Base-by-base conservation (phyloP, 1,284 basidiomycete species). In the Ustilago cynodontis region DNA sequence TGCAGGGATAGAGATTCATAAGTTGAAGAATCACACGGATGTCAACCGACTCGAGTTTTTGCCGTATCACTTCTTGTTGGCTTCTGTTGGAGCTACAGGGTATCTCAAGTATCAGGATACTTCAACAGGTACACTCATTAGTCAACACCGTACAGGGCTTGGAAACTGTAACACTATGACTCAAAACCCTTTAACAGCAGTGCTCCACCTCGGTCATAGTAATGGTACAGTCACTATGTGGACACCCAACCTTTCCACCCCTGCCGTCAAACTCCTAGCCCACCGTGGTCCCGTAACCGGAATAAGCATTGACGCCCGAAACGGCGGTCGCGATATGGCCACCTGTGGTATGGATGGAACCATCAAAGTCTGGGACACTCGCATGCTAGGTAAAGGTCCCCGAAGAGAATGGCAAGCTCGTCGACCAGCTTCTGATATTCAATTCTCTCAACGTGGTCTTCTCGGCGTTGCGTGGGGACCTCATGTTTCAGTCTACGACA, bases 91-190 rank as follows among this genome's bases (percentile, higher is more conserved):
- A 11, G 92, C 94, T 80, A 89, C 90, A 14, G 96, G 96, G 0
- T 94, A 92, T 86, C 89, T 99, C 1, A 96, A 96, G 88, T 99
- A 98, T 87, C 95, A 97, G 87, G 96, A 99, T 85, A 95, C 94
- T 0, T 95, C 95, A 2, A 99, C 95, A 0, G 96, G 96, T 18
- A 89, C 91, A 65, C 89, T 98, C 60, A 89, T 99, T 39, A 90
- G 92, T 43, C 92, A 95, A 86, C 94, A 96, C 85, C 91, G 93
- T n/a, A 82, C 83, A 2, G 82, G 82, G 0, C 53, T 86, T 5
- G 96, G 97, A 11, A 90, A 93, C 28, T 95, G 93, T 77, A 89
- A 89, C 26, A 90, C 93, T 33, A 94, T 99, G 91, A 89, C 93
- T 0, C 95, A 98, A 88, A 98, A 99, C 86, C 88, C 89, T 7